Conservation (phyloP, 495 filamentous ascomycete species). For the Neurospora sublineolata region DNA sequence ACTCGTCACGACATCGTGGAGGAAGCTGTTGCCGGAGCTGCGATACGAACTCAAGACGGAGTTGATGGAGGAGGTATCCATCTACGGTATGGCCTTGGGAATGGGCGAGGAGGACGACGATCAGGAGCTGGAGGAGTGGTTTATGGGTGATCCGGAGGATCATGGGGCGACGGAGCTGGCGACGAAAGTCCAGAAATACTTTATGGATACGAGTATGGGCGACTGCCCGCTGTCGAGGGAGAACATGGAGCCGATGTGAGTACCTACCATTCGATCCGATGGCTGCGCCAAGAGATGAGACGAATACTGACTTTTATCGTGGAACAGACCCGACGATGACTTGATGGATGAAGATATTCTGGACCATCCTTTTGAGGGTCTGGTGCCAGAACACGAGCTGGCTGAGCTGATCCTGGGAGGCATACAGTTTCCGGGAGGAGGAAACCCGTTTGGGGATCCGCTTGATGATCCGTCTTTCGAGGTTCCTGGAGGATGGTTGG, state of each 20-base stretch:
- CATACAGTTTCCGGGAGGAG: not conserved
- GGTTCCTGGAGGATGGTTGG: not conserved
- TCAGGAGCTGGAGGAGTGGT: not conserved
- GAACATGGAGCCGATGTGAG: not conserved
- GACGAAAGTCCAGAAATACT: not conserved
- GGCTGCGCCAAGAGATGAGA: not conserved
- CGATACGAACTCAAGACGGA: not conserved
- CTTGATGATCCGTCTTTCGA: not conserved
- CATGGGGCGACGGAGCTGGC: not conserved
- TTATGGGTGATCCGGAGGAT: not conserved
- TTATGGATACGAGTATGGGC: not conserved
- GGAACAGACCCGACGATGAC: not conserved
- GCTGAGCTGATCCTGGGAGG: not conserved
- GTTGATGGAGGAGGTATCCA: not conserved
- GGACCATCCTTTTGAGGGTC: not conserved
- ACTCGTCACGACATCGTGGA: not conserved
- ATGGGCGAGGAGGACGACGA: not conserved
- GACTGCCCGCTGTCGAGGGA: not conserved
- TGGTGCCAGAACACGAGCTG: not conserved
- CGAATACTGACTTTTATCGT: not conserved
- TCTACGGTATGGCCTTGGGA: not conserved
- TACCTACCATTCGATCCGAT: not conserved
- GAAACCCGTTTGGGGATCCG: not conserved
- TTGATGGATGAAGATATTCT: not conserved
- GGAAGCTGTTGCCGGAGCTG: not conserved